Conservation (phyloP, 768 basidiomycete species). For the Leccinum sublutescens region DNA sequence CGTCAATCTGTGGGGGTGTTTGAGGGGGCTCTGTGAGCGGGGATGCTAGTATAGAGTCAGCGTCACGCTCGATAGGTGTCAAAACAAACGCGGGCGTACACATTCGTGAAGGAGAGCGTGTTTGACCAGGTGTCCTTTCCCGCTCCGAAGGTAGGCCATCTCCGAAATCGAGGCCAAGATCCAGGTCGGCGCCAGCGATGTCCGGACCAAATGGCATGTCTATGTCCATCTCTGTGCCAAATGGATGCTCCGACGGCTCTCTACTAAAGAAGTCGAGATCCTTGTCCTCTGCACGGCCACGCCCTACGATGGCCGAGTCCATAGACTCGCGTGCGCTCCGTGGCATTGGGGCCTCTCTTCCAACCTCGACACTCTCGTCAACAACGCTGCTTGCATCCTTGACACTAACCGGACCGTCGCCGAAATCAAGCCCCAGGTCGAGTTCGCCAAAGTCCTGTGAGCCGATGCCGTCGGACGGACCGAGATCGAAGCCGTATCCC, state of each 20-base stretch:
- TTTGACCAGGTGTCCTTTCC: conserved; percentile 57
- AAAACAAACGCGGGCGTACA: conserved; percentile 48
- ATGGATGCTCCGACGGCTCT: conserved; percentile 65
- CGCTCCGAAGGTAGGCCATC: conserved; percentile 48
- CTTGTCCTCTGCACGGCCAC: conserved; percentile 41
- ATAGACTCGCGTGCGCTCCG: conserved; percentile 54
- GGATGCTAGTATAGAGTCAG: conserved; percentile 50
- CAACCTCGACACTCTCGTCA: conserved; percentile 65
- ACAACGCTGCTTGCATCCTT: conserved; percentile 48
- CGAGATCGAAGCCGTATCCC: conserved; percentile 72
- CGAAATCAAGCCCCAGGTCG: conserved; percentile 79
- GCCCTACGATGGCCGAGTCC: conserved; percentile 57
- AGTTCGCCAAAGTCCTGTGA: conserved; percentile 76
- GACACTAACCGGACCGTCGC: conserved; percentile 48
- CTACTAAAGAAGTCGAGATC: conserved; percentile 69
- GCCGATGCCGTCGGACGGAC: conserved; percentile 78
- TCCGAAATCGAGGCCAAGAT: conserved; percentile 70
- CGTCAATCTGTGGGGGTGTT: conserved; percentile 70
- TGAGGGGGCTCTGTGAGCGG: conserved; percentile 71
- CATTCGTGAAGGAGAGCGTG: conserved; percentile 61
- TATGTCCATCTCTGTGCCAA: conserved; percentile 51
- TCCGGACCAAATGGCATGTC: conserved; percentile 52
- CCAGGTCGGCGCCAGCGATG: conserved; percentile 55
- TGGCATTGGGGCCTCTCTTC: conserved; percentile 62
- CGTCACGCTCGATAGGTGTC: background rate